These are phyloP conservation scores for Xylaria scruposa DNA, from an alignment of 495 filamentous ascomycete species.

Conservation along the genomic window DNA sequence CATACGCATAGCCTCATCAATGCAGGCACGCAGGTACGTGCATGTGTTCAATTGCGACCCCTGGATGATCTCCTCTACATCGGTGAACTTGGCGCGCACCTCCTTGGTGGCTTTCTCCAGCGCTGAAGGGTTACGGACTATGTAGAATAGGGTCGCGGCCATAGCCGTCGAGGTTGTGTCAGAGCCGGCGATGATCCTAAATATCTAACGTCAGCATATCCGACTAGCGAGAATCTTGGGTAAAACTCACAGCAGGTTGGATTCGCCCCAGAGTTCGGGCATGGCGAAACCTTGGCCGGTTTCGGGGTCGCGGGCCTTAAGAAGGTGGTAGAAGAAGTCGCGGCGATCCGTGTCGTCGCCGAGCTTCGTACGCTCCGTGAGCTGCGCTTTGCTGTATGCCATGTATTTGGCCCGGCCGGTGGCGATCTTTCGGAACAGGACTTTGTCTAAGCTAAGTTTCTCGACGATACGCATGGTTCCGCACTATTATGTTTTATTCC, in stretches of 20 bases:
- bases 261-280: conserved; percentile 73
- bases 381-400: conserved; percentile 61
- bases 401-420: conserved; percentile 61
- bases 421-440: conserved; percentile 64
- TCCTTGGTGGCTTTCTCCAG: conserved; percentile 57
- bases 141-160: conserved; percentile 69
- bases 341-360: conserved; percentile 65
- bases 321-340: conserved; percentile 68
- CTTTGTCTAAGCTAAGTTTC: conserved; percentile 61
- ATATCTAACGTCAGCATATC: not conserved
- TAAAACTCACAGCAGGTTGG: conserved; percentile 62
- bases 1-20: conserved; percentile 77
- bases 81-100: conserved; percentile 55
- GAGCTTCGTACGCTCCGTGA: conserved; percentile 60
- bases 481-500: conserved; percentile 43
- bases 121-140: conserved; percentile 61
- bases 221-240: not conserved
- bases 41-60: conserved; percentile 60
- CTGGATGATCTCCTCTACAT: conserved; percentile 60
- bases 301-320: conserved; percentile 65
- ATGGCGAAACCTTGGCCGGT: conserved; percentile 69
- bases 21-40: conserved; percentile 64
- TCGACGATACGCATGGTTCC: conserved; percentile 63
- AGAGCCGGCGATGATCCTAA: conserved; percentile 61
- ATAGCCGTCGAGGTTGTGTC: conserved; percentile 73